Percentiles rank a stretch among this genome's conserved stretches.
Evolutionary conservation across 352 stramenopile species (phyloP).

Genomic region (Phytophthora citricola): DNA sequence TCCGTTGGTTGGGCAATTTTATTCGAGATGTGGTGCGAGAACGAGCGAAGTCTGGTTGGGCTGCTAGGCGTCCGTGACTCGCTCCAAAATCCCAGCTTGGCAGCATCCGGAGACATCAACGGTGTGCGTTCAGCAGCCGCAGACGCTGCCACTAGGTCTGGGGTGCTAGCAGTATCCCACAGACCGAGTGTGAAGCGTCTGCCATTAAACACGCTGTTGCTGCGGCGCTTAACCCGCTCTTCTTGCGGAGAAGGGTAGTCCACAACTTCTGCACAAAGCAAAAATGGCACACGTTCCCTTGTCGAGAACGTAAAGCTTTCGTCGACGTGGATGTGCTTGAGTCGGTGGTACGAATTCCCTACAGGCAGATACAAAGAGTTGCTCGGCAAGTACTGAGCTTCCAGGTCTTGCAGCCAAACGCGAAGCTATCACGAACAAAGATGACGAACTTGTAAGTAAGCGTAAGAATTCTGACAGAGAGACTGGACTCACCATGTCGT

Average conservation of each 20-base stretch:
- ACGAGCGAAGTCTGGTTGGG: slow-evolving; percentile 63
- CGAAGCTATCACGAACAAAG: slow-evolving; percentile 49
- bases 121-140: slow-evolving; percentile 45
- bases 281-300: slow-evolving; percentile 78
- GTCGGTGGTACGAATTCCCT: slow-evolving; percentile 74
- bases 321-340: slow-evolving; percentile 79
- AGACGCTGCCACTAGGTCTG: slow-evolving; percentile 34
- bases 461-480: background rate
- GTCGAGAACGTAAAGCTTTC: slow-evolving; percentile 90
- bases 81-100: slow-evolving; percentile 84
- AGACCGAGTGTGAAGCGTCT: slow-evolving; percentile 69
- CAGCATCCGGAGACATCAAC: slow-evolving; percentile 62
- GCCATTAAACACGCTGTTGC: slow-evolving; percentile 59
- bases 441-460: background rate
- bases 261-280: slow-evolving; percentile 81
- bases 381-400: slow-evolving; percentile 74
- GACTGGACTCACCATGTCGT: slow-evolving; percentile 61
- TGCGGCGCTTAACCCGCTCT: slow-evolving; percentile 43
- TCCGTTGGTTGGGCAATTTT: slow-evolving; percentile 72
- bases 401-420: slow-evolving; percentile 68
- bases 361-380: slow-evolving; percentile 84
- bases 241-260: slow-evolving; percentile 61
- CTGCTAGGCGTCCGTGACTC: slow-evolving; percentile 66
- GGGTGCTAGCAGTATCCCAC: slow-evolving; percentile 62
- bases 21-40: slow-evolving; percentile 79